phyloP scores from a whole-genome alignment of 2,329 filamentous ascomycete species.

The Talaromyces albobiverticillius region DNA sequence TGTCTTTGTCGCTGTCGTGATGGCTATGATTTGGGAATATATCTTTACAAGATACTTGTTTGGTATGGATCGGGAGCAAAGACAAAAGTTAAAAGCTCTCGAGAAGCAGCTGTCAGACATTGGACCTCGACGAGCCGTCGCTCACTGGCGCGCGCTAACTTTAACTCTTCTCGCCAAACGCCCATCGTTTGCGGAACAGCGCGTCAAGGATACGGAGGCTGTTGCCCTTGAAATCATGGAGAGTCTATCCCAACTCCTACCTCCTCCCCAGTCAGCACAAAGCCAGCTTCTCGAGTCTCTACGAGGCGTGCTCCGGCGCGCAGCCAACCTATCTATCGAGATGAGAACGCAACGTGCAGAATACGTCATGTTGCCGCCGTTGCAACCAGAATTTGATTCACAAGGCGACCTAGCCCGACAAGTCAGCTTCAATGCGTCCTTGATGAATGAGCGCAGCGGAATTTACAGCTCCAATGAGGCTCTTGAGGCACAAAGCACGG shows the following conservation, averaged over 20 bases:
- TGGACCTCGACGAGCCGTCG: constrained; percentile 82
- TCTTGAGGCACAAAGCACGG: constrained; percentile 69
- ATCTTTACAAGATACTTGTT: constrained; percentile 97
- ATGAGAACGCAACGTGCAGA: constrained; percentile 97
- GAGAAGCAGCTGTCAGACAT: constrained; percentile 90
- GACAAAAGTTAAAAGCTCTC: constrained; percentile 92
- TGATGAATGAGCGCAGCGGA: constrained; percentile 91
- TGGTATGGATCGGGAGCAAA: constrained; percentile 96
- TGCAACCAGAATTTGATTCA: constrained; percentile 91
- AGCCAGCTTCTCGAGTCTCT: constrained; percentile 78
- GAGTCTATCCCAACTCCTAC: constrained; percentile 78
- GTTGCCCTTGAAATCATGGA: constrained; percentile 90
- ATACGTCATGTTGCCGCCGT: constrained; percentile 96
- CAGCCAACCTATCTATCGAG: constrained; percentile 87
- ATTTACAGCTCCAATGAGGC: constrained; percentile 71
- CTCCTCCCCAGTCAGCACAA: constrained; percentile 78
- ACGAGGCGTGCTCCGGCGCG: constrained; percentile 80
- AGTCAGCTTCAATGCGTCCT: constrained; percentile 83
- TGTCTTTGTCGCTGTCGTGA: constrained; percentile 97
- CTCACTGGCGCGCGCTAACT: constrained; percentile 95
- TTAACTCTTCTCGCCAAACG: constrained; percentile 82
- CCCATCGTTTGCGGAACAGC: constrained; percentile 75
- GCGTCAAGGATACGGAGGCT: constrained; percentile 86
- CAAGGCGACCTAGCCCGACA: constrained; percentile 86
- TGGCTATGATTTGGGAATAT: constrained; percentile 99